A percentile compares a stretch with the other conserved stretches of the same genome.
Conservation (phyloP, 169 alveolate genomes). For the Blepharisma undulans region DNA sequence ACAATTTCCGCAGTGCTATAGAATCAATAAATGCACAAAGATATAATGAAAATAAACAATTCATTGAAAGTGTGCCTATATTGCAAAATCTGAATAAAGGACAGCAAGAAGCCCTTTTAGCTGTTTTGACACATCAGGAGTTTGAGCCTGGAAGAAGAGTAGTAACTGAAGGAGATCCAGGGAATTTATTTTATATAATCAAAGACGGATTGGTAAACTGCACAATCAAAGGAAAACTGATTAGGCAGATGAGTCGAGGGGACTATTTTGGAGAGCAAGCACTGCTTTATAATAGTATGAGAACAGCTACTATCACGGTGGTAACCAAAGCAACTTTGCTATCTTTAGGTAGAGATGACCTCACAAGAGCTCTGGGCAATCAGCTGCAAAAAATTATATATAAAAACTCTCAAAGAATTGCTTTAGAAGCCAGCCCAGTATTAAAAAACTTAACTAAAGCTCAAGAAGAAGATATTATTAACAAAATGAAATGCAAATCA, state of each 20-base stretch:
- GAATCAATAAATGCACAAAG: conserved; percentile 37
- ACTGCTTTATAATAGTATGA: conserved; percentile 75
- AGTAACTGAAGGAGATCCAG: conserved; percentile 65
- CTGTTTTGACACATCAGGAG: conserved; percentile 45
- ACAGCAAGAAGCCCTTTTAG: conserved; percentile 42
- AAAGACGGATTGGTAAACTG: conserved; percentile 62
- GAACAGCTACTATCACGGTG: conserved; percentile 86
- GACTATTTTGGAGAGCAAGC: conserved; percentile 82
- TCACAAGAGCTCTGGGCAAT: conserved; percentile 57
- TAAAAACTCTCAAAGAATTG: conserved; percentile 20
- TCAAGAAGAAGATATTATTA: background rate
- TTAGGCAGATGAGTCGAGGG: conserved; percentile 50
- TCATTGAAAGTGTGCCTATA: conserved; percentile 16
- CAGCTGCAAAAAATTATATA: conserved; percentile 22
- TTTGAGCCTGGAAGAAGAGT: conserved; percentile 46
- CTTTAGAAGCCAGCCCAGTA: conserved; percentile 11
- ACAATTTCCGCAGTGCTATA: conserved; percentile 80
- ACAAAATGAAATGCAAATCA: background rate
- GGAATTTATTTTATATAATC: conserved; percentile 50
- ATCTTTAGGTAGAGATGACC: conserved; percentile 52
- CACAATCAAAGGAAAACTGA: conserved; percentile 47
- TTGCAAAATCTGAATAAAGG: background rate
- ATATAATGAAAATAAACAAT: conserved; percentile 25
- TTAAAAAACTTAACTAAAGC: background rate
- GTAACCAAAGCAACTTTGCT: conserved; percentile 47